Percentiles rank a stretch among this genome's conserved stretches.
Conservation (phyloP, 2,329 filamentous ascomycete species). For the Trichoderma sp. region DNA sequence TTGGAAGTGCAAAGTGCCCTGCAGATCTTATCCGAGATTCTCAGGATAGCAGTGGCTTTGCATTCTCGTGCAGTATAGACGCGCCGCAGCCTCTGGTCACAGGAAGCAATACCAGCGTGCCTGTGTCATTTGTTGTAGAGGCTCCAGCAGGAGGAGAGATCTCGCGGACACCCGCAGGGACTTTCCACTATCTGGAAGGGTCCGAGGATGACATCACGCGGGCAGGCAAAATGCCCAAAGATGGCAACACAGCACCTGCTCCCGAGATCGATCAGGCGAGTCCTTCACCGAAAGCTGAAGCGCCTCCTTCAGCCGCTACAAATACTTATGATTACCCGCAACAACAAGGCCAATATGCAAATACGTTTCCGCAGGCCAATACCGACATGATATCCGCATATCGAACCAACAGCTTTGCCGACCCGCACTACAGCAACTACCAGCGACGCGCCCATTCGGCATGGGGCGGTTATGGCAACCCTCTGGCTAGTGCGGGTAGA, state of each 20-base stretch:
- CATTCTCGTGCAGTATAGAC: constrained; percentile 73
- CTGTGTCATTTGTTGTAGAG: constrained; percentile 59
- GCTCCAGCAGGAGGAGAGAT: constrained; percentile 57
- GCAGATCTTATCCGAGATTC: constrained; percentile 62
- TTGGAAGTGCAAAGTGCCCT: constrained; percentile 73
- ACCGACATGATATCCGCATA: constrained; percentile 61
- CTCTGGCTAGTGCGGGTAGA: constrained; percentile 48
- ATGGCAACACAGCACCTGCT: constrained; percentile 45
- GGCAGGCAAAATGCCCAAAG: constrained; percentile 43
- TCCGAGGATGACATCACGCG: constrained; percentile 51
- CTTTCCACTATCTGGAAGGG: constrained; percentile 57
- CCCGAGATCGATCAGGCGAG: constrained; percentile 46
- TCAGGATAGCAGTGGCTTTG: constrained; percentile 63
- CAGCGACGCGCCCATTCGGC: constrained; percentile 40
- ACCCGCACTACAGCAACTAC: constrained; percentile 54
- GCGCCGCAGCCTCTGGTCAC: constrained; percentile 66
- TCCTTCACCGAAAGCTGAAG: constrained; percentile 49
- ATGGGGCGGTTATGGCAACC: constrained; percentile 52
- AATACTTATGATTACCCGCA: constrained; percentile 53
- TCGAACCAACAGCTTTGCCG: constrained; percentile 55
- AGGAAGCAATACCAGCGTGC: constrained; percentile 54
- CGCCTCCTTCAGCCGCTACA: constrained; percentile 46
- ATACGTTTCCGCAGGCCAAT: constrained; percentile 47
- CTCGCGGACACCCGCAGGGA: constrained; percentile 52
- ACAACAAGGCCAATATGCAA: constrained; percentile 47